Base-by-base conservation (phyloP, 2,329 filamentous ascomycete genomes). In the Rhynchosporium graminicola region DNA sequence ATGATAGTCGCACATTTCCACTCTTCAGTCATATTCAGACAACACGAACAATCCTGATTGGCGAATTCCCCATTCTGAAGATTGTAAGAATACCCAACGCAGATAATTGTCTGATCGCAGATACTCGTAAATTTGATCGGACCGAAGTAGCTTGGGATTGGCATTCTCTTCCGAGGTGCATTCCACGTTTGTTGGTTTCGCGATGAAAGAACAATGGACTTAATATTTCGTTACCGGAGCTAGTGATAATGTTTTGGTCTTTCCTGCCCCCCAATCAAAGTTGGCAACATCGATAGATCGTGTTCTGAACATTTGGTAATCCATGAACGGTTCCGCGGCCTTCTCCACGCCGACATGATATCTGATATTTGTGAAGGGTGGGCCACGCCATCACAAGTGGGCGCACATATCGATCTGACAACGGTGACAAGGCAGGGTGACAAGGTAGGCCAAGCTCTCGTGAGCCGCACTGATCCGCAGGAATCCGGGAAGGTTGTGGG, bases 381-480 rank as follows among this genome's bases (percentile, higher is more conserved):
- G 20, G 20, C 51, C 51, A 10, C 36, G 4, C 36, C 13, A 28
- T 40, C 20, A 36, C 4, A 54, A 20, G 20, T 28, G 7, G 51
- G 38, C n/a, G 51, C 51, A 36, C 51, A 42, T 42, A 12, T 9
- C 7, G 20, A 54, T 8, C 33, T 54, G 51, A 54, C 20, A 20
- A 20, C 20, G 20, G 20, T 20, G 20, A 20, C 20, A 20, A 20
- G 20, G 20, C 20, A 20, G 20, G 20, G 20, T 20, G 20, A 20
- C 51, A 36, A 54, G 33, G 20, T 13, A 12, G 51, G 33, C 51
- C 51, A 54, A 42, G 51, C 51, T 42, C 20, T 54, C 36, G 36
- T 54, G 51, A 54, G 51, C 51, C 36, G 51, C 51, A 54, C 33
- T 54, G 51, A 42, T 42, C 51, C 51, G 51, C 20, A 20, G 20